Evolutionary conservation across 2,329 filamentous ascomycete species (phyloP), one percentile per base, ranked within the genome.

Genomic region (Dryadomyces quercus-mongolicae): DNA sequence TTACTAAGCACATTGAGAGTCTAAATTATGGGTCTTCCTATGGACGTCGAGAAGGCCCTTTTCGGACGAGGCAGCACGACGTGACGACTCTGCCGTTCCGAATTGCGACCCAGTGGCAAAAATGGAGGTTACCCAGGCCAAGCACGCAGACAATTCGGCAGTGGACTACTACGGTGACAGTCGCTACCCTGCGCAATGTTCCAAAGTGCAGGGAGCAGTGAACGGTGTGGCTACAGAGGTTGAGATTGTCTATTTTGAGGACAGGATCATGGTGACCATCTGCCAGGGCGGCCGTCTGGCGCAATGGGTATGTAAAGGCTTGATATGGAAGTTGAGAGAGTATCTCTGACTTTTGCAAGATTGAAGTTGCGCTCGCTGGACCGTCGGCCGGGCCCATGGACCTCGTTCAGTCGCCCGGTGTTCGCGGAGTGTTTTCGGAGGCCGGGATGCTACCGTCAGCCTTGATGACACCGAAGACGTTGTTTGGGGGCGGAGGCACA

Each of bases 231-330:
- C 76, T 40, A 97, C 93, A 1, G 82, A 89, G 60, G 84, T 88
- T 38, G 83, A 81, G 43, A 77, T 77, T 12, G 74, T 90, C 53
- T 81, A 76, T 62, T 97, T 97, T 69, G 77, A 84, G 9, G 93
- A 97, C 76, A 95, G 89, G 69, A 89, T 98, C 62, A 71, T 98
- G 62, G 74, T 98, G 58, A 96, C 90, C 1, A 78, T 97, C 56
- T 88, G 87, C 0, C 93, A 97, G 70, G 80, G 85, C 57, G 92
- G 91, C 7, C 80, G 85, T 56, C 71, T 97, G 49, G 86, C 88
- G 20, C 93, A 97, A 75, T 98, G 93, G 93, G 90, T 96, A 52
- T n/a, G n/a, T n/a, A n/a, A n/a, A 31, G n/a, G 49, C 16, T 40
- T 16, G 25, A n/a, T n/a, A n/a, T 40, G 42, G 16, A 40, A 40